Base-by-base conservation (phyloP, 78 protist genomes). In the Trichosphaerium sp. region DNA sequence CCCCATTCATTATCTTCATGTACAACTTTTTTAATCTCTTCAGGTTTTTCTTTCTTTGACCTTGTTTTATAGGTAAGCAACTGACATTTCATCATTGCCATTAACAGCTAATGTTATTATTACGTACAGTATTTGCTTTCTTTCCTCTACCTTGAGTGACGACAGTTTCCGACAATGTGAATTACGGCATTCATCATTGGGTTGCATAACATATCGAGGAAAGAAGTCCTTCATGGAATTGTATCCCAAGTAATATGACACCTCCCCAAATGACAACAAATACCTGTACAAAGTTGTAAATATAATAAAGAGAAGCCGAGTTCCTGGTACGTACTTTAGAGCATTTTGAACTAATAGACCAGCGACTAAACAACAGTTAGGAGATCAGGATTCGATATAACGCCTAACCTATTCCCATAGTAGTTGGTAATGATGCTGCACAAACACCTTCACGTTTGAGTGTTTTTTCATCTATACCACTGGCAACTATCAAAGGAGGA, bases 391-490 rank as follows among this genome's bases (percentile, higher is more conserved):
- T n/a, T n/a, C n/a, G n/a, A n/a, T n/a, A n/a, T n/a, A n/a, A n/a
- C n/a, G n/a, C n/a, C n/a, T n/a, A n/a, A n/a, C n/a, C n/a, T 25
- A 90, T 80, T 51, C 95, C 94, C 99, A 95, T 93, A 15, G 97
- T 93, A 10, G 99, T 93, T n/a, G 96, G 95, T 11, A 95, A 82
- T 11, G 97, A 92, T 10, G 99, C 99, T 2, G 97, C 93, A 42
- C 95, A 93, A 3, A 91, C 95, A 40, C 88, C 88, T 28, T 78
- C 88, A n/a, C 82, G 54, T 66, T 89, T 92, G 18, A 88, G 69
- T 0, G 79, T 75, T 21, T 41, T 48, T 76, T 89, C 96, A 59
- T 90, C 93, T 14, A 74, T 73, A 21, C 88, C 94, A 23, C 87
- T 47, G 7, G 97, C 94, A 10, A 93, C 96, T 11, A 93, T 73